These are phyloP conservation scores for Oryza punctata DNA, from an alignment of 176 grass and related monocot species.

Conservation along the genomic window DNA sequence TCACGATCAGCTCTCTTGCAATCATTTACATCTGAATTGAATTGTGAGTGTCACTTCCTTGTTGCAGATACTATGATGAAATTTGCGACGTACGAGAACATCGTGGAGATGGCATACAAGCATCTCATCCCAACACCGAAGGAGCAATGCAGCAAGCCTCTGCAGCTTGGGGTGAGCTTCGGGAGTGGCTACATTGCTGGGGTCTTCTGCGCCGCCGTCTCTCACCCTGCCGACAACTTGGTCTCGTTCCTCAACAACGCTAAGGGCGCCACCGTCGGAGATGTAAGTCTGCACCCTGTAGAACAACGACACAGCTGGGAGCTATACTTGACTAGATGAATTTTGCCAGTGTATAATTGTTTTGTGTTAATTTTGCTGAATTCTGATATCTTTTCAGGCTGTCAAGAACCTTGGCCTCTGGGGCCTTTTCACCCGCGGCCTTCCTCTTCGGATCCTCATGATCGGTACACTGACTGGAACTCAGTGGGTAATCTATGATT, in stretches of 20 bases:
- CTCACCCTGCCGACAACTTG: constrained; percentile 84
- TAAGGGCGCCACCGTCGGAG: constrained; percentile 78
- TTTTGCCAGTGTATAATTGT: neutral
- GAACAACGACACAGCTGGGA: neutral
- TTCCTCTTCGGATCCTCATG: constrained; percentile 88
- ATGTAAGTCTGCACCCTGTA: constrained; percentile 41
- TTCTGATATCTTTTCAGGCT: constrained; percentile 44
- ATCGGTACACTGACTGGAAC: constrained; percentile 79
- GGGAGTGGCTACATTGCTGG: constrained; percentile 82
- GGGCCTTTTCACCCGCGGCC: constrained; percentile 80
- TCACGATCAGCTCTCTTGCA: neutral
- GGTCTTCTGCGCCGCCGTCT: constrained; percentile 74
- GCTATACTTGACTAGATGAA: neutral
- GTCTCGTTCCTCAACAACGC: constrained; percentile 89
- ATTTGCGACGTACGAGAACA: constrained; percentile 78
- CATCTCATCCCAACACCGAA: constrained; percentile 72
- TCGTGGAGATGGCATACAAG: constrained; percentile 82
- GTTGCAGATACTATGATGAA: constrained; percentile 89
- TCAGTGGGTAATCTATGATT: constrained; percentile 88
- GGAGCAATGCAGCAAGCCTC: constrained; percentile 66
- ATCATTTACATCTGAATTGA: neutral
- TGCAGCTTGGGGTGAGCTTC: constrained; percentile 82
- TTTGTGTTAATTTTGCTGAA: neutral
- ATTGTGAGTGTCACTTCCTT: neutral
- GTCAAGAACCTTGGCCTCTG: constrained; percentile 77